Evolutionary conservation across 1,284 basidiomycete genomes (phyloP).

Genomic region (Cystobasidium slooffiae): DNA sequence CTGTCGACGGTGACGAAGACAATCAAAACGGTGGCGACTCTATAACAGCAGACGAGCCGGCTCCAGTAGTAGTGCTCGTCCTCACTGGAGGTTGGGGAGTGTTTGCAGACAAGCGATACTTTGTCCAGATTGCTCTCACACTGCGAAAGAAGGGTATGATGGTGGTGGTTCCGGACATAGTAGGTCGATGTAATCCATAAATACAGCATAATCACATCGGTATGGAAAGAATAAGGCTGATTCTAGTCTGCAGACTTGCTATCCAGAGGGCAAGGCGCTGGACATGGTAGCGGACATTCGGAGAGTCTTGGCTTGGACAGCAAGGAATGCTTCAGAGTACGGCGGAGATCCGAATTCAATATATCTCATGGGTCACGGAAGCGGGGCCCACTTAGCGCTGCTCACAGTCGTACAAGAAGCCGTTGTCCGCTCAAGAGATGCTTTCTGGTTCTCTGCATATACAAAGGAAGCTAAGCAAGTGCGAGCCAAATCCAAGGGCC

Average conservation of each 20-base stretch:
- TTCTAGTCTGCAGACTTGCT: constrained; percentile 51
- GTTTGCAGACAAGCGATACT: constrained; percentile 46
- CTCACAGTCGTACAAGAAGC: constrained; percentile 57
- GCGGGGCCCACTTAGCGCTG: constrained; percentile 52
- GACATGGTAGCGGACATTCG: constrained; percentile 56
- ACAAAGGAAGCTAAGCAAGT: background rate
- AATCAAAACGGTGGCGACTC: constrained; percentile 9
- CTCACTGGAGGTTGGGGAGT: constrained; percentile 55
- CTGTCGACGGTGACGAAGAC: background rate
- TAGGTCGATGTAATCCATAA: background rate
- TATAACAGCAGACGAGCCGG: constrained; percentile 28
- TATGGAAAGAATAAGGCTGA: constrained; percentile 15
- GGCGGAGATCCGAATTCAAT: constrained; percentile 54
- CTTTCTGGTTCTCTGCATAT: constrained; percentile 31
- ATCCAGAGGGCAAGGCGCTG: constrained; percentile 54
- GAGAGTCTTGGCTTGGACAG: constrained; percentile 56
- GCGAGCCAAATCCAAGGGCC: background rate
- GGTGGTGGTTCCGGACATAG: constrained; percentile 57
- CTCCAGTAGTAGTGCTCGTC: constrained; percentile 57
- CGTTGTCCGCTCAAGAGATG: constrained; percentile 54
- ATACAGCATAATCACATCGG: background rate
- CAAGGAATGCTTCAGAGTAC: constrained; percentile 53
- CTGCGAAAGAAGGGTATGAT: constrained; percentile 56
- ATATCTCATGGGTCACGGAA: constrained; percentile 56
- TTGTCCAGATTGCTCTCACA: constrained; percentile 56